These are phyloP conservation scores for Candida stauntonica DNA, from an alignment of 805 yeast genomes.

Conservation along the genomic window DNA sequence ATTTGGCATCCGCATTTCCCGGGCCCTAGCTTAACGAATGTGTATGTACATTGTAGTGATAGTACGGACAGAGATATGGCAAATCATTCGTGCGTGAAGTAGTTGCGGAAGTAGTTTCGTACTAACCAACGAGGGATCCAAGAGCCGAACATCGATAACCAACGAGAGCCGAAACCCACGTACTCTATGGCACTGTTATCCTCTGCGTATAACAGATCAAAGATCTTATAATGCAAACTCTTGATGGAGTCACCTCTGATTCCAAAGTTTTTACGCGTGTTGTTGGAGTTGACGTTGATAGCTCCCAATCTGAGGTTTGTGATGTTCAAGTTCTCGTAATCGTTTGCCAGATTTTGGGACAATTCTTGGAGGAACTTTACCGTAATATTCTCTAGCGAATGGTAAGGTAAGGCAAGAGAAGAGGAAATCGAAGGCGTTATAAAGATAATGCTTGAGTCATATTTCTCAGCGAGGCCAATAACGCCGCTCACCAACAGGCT, in stretches of 20 bases:
- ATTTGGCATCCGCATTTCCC: no score
- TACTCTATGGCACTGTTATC: slow-evolving; percentile 17
- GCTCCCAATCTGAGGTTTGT: slow-evolving; percentile 45
- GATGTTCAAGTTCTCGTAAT: slow-evolving; percentile 39
- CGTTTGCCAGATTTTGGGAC: slow-evolving; percentile 33
- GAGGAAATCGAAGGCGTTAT: slow-evolving; percentile 55
- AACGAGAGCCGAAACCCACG: slow-evolving; percentile 25
- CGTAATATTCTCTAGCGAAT: slow-evolving; percentile 57
- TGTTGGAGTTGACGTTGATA: slow-evolving; percentile 35
- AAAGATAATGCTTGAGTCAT: slow-evolving; percentile 45
- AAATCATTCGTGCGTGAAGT: no score
- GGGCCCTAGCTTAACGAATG: no score
- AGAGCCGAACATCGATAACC: slow-evolving; percentile 15
- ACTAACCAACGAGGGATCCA: slow-evolving; percentile 23
- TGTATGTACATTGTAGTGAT: no score
- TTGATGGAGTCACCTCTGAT: slow-evolving; percentile 22
- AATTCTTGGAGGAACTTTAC: slow-evolving; percentile 39
- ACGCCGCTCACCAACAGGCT: slow-evolving; percentile 53
- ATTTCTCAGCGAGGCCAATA: slow-evolving; percentile 46
- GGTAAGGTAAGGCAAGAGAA: slow-evolving; percentile 53
- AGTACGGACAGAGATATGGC: no score
- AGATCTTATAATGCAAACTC: slow-evolving; percentile 20
- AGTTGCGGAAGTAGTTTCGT: slow-evolving; percentile 14
- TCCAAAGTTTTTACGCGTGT: slow-evolving; percentile 17
- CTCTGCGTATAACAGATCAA: slow-evolving; percentile 22